These are phyloP conservation scores for Naegleria fowleri DNA, from an alignment of 208 protist species.

Conservation along the genomic window DNA sequence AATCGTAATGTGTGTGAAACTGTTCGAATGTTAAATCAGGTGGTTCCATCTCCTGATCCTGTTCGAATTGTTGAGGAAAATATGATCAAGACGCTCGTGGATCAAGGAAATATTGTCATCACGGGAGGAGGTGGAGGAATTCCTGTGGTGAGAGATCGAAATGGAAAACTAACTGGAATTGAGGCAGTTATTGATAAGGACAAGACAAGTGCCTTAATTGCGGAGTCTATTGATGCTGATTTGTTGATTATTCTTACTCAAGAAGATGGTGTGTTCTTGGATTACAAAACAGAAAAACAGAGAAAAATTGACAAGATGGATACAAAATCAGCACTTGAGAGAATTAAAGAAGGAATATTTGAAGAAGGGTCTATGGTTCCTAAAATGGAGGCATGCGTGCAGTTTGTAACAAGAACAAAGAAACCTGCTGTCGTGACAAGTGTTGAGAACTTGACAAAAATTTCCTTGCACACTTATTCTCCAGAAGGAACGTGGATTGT, in stretches of 20 bases:
- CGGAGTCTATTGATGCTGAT: not conserved
- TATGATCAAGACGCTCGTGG: not conserved
- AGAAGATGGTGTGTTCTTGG: slow-evolving; percentile 5
- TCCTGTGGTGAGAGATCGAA: not conserved
- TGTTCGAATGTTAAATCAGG: too few relatives aligned
- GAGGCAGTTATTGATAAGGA: slow-evolving; percentile 18
- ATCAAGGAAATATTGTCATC: not conserved
- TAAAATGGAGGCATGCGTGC: not conserved
- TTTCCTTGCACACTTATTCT: not conserved
- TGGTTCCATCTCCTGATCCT: not conserved
- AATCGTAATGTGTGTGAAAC: too few relatives aligned
- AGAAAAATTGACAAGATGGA: not conserved
- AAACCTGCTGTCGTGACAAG: not conserved
- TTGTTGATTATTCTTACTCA: not conserved
- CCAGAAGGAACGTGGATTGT: not conserved
- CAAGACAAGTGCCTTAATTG: not conserved
- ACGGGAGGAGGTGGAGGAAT: not conserved
- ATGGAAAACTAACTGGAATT: not conserved
- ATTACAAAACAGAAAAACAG: not conserved
- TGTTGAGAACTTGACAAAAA: not conserved
- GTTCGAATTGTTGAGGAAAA: not conserved
- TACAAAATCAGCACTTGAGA: too few relatives aligned
- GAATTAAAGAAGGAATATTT: not conserved
- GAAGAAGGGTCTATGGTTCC: slow-evolving; percentile 6
- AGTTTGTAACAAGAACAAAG: not conserved